phyloP scores from a whole-genome alignment of 805 yeast genomes.

The Pichia phayaonensis region DNA sequence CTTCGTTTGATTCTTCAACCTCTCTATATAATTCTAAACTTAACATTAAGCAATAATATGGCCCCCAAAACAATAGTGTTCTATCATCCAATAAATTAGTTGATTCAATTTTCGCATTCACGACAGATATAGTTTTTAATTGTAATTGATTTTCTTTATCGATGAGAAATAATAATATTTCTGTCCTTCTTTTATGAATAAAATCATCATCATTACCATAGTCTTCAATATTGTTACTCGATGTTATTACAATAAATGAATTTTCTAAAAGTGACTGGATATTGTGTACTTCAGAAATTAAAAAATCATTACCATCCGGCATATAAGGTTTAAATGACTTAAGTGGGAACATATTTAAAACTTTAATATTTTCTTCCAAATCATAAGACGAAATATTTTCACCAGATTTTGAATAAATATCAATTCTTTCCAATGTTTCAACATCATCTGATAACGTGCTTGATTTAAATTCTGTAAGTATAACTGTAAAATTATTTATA shows the following conservation, averaged over 20 bases:
- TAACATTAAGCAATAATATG: not conserved
- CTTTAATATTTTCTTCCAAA: slow-evolving; percentile 13
- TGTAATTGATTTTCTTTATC: slow-evolving; percentile 6
- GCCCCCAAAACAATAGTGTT: slow-evolving; percentile 13
- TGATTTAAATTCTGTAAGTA: not conserved
- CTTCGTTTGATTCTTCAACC: not conserved
- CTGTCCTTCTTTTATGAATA: slow-evolving; percentile 3
- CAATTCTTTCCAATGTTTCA: not conserved
- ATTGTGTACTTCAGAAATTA: slow-evolving; percentile 3
- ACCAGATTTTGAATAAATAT: not conserved
- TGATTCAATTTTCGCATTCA: slow-evolving; percentile 6
- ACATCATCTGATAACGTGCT: not conserved
- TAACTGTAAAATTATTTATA: not conserved
- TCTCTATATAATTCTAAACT: slow-evolving; percentile 8
- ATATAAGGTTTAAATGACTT: slow-evolving; percentile 1
- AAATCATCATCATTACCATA: slow-evolving; percentile 1
- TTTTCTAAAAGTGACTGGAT: not conserved
- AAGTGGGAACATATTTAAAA: slow-evolving; percentile 7
- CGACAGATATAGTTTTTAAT: slow-evolving; percentile 10
- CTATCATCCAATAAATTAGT: not conserved
- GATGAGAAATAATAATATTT: slow-evolving; percentile 11
- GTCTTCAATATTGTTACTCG: slow-evolving; percentile 4
- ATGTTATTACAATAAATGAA: slow-evolving; percentile 13
- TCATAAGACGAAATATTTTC: slow-evolving; percentile 8
- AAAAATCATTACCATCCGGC: slow-evolving; percentile 6